Conservation (phyloP, 768 basidiomycete genomes). For the Gautieria morchelliformis region DNA sequence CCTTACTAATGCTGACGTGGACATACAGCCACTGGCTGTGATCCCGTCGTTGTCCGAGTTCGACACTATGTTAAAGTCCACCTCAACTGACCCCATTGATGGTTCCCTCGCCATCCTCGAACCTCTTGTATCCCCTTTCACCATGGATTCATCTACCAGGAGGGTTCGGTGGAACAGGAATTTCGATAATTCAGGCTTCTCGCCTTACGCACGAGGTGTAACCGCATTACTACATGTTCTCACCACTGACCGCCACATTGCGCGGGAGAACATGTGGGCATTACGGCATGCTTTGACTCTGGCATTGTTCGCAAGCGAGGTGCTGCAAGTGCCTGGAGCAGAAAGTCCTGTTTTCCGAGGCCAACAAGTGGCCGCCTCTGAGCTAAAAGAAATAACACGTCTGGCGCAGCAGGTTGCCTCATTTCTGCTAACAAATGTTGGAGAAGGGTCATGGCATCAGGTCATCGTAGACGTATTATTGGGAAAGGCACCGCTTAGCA, state of each 20-base stretch:
- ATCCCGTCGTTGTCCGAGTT: constrained; percentile 4
- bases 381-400: constrained; percentile 31
- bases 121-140: constrained; percentile 42
- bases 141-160: constrained; percentile 13
- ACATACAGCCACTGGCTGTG: background rate
- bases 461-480: constrained; percentile 28
- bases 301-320: constrained; percentile 53
- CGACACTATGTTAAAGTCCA: background rate
- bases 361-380: constrained; percentile 22
- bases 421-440: constrained; percentile 48
- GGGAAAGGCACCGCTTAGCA: constrained; percentile 12
- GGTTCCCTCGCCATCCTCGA: constrained; percentile 33
- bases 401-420: constrained; percentile 46
- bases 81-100: constrained; percentile 3
- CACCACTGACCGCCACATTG: constrained; percentile 47
- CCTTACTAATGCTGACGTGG: background rate
- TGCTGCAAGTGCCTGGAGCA: constrained; percentile 40
- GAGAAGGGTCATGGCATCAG: constrained; percentile 43
- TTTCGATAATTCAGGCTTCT: constrained; percentile 44
- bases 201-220: constrained; percentile 54
- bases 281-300: constrained; percentile 63
- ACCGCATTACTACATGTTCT: constrained; percentile 47
- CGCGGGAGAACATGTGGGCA: constrained; percentile 52
- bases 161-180: constrained; percentile 4
- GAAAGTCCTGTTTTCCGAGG: constrained; percentile 39